Base-by-base conservation (phyloP, 1,139 yeast genomes). In the Pneumocystis oryctolagi region DNA sequence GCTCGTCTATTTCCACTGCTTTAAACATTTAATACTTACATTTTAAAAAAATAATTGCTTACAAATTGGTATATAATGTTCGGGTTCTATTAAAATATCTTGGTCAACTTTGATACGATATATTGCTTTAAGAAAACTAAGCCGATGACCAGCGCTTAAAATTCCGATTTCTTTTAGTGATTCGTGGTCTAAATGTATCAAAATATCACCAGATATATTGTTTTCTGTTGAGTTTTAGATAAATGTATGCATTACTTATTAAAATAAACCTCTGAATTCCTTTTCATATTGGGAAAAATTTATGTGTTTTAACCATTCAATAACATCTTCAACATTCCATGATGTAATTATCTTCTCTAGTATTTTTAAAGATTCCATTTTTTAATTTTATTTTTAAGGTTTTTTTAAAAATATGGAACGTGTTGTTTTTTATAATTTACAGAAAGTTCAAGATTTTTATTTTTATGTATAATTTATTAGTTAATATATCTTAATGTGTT, bases 161-260 rank as follows among this genome's bases (percentile, higher is more conserved):
- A 77, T 73, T 30, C 79, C 80, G 18, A 77, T 69, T 34, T 77
- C 80, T 30, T 68, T 68, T n/a, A 77, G 71, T 59, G 76, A 77
- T 5, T 70, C 68, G 63, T 72, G 76, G 64, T 73, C 73, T 58
- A 77, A 71, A 61, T 73, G 71, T 16, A 73, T 67, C 56, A 77
- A 70, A n/a, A 75, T 76, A 63, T 76, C 78, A 31, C 78, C 78
- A 4, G 75, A 69, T 32, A 77, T 71, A 56, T 72, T 74, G 66
- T 77, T 76, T 30, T 71, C 75, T 25, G 55, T 56, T 3, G n/a
- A 14, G n/a, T 18, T 31, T 31, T 14, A n/a, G 60, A 30, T 20
- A 57, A 57, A 20, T 39, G 37, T 12, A 56, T 20, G 42, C 25
- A 47, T 47, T 20, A 35, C 9, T 20, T 12, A 35, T 9, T 20